A percentile compares a stretch with the other conserved stretches of the same genome.
These are phyloP conservation scores for Lippia alba DNA, from an alignment of 305 asterid genomes.

Conservation along the genomic window DNA sequence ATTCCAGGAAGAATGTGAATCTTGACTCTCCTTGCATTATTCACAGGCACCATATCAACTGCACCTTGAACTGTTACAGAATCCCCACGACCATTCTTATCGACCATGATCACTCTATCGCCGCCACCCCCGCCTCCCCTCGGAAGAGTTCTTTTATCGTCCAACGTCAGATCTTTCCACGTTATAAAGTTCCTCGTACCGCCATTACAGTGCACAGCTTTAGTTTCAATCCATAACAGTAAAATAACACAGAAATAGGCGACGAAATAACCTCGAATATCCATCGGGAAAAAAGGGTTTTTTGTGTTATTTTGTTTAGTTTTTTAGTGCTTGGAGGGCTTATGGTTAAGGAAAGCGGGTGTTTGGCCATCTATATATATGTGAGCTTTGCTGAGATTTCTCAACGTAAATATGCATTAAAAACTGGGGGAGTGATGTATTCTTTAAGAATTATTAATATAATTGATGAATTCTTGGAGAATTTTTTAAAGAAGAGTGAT, in stretches of 20 bases:
- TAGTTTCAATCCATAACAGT: constrained; percentile 12
- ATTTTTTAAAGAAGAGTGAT: background rate
- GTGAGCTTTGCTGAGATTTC: too few species aligned
- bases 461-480: background rate
- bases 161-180: constrained; percentile 59
- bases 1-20: constrained; percentile 72
- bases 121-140: background rate
- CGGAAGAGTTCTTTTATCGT: constrained; percentile 4
- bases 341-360: background rate
- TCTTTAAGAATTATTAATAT: background rate
- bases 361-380: background rate
- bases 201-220: background rate
- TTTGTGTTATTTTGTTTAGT: too few species aligned
- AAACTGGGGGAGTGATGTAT: background rate
- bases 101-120: constrained; percentile 48
- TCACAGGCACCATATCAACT: constrained; percentile 60
- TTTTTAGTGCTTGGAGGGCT: too few species aligned
- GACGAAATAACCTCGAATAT: constrained; percentile 5
- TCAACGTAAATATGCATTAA: background rate
- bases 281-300: constrained; percentile 23
- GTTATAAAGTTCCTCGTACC: constrained; percentile 30
- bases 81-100: constrained; percentile 58
- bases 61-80: constrained; percentile 66
- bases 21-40: constrained; percentile 48
- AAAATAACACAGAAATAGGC: constrained; percentile 7